Evolutionary conservation across 257 asterid species (phyloP).

Genomic region (Solanum ossicruentum): DNA sequence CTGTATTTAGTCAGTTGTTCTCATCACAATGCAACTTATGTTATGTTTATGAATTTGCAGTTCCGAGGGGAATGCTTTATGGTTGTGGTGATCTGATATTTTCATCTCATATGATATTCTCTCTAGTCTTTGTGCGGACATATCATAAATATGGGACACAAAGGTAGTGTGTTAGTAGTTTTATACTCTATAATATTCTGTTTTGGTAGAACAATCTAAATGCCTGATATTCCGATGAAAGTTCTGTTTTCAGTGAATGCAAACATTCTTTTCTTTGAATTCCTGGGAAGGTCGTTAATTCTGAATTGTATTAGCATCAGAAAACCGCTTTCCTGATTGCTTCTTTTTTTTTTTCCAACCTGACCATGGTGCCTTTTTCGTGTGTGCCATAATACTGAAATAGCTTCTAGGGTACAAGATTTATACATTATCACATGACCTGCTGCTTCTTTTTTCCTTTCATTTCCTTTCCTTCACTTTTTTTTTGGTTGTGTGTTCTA

Average conservation of each 20-base stretch:
- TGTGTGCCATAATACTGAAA: not conserved
- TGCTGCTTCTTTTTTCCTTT: not conserved
- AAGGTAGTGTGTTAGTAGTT: slow-evolving; percentile 31
- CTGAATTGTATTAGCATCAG: not conserved
- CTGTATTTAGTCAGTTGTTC: not conserved
- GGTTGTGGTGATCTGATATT: slow-evolving; percentile 98
- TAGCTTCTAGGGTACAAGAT: not conserved
- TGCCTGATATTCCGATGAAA: not conserved
- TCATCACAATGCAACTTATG: not conserved
- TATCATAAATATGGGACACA: slow-evolving; percentile 74
- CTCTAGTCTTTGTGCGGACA: slow-evolving; percentile 82
- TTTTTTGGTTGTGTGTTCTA: not conserved
- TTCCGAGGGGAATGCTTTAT: slow-evolving; percentile 76
- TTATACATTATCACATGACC: not conserved
- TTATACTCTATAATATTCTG: not conserved
- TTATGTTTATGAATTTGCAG: slow-evolving; percentile 24
- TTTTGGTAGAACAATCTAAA: not conserved
- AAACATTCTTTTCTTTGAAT: not conserved
- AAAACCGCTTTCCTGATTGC: not conserved
- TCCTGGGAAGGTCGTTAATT: not conserved
- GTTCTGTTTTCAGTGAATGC: not conserved
- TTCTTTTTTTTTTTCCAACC: not conserved
- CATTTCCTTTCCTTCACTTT: not conserved
- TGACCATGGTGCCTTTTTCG: not conserved
- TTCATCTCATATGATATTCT: slow-evolving; percentile 96